Base-by-base conservation (phyloP, 345 rosid genomes). In the Cardamine resedifolia region DNA sequence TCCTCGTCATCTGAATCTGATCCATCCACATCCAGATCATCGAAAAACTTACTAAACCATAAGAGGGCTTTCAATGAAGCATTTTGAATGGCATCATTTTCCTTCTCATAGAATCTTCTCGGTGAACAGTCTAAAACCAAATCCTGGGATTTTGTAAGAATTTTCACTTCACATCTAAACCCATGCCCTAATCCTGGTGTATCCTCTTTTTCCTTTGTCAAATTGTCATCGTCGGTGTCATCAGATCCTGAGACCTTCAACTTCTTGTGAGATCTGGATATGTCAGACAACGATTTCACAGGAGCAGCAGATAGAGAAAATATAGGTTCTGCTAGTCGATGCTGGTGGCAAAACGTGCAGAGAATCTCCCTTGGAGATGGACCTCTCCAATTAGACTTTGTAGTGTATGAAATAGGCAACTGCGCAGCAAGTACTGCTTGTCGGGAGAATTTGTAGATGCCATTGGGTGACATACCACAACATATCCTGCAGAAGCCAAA, bases 371-470 rank as follows among this genome's bases (percentile, higher is more conserved):
- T 87, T 10, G 99, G 99, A 50, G 78, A 79, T 67, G 85, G 82
- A 66, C 96, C 97, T 72, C 86, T 88, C 99, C 99, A 95, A 52
- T 88, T 86, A 73, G 90, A 66, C 76, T 79, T 91, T 47, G 90
- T 82, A 11, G 96, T 91, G 73, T 78, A 91, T 31, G 79, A 68
- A 30, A 52, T 14, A 47, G 99, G 97, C 80, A 91, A 78, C 78
- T 88, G 88, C 15, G 96, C 85, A 4, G 82, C 75, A 67, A 91
- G 81, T 44, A 90, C 53, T 61, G 96, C 91, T 61, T 85, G 86
- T 78, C 96, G 78, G 11, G 92, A 85, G 78, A 95, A 59, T 81
- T 89, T 95, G 78, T 95, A 95, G 70, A 79, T 66, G 63, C 99
- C 99, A 77, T 81, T 80, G 3, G 99, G 99, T 57, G 80, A 76